phyloP scores from a whole-genome alignment of 345 rosid species.

The Sisymbrium altissimum region DNA sequence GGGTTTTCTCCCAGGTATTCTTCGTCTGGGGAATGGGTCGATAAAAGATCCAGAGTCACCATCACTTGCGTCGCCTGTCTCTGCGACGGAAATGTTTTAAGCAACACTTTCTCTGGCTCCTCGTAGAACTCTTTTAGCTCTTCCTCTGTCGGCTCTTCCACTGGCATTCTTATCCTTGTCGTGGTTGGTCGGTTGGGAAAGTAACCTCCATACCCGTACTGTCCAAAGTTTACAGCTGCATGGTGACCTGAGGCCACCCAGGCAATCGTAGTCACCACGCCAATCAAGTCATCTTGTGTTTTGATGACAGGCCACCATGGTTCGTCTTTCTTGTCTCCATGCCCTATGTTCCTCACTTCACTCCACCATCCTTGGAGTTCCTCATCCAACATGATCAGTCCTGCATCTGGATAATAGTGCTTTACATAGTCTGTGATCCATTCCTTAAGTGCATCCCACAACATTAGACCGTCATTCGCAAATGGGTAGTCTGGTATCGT shows the following conservation, averaged over 20 bases:
- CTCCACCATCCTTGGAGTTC: slow-evolving; percentile 40
- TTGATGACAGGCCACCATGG: slow-evolving; percentile 38
- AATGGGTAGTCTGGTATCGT: slow-evolving; percentile 35
- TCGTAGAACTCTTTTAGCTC: slow-evolving; percentile 26
- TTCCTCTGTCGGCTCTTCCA: slow-evolving; percentile 30
- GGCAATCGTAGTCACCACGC: slow-evolving; percentile 28
- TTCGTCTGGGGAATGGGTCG: slow-evolving; percentile 38
- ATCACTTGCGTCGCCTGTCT: slow-evolving; percentile 36
- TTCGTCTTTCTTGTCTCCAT: slow-evolving; percentile 37
- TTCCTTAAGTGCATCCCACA: slow-evolving; percentile 36
- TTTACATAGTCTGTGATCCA: slow-evolving; percentile 37
- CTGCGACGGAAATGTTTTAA: slow-evolving; percentile 31
- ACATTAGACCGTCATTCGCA: slow-evolving; percentile 33
- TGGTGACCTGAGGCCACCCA: slow-evolving; percentile 41
- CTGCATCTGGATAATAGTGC: slow-evolving; percentile 24
- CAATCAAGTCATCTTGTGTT: slow-evolving; percentile 32
- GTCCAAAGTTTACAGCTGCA: slow-evolving; percentile 40
- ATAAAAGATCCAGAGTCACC: slow-evolving; percentile 34
- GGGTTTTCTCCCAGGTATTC: slow-evolving; percentile 28
- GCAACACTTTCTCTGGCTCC: slow-evolving; percentile 22
- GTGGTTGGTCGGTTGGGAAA: slow-evolving; percentile 39
- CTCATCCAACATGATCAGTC: slow-evolving; percentile 4
- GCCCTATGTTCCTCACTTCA: slow-evolving; percentile 30
- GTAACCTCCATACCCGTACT: slow-evolving; percentile 36
- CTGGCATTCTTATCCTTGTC: slow-evolving; percentile 26